A percentile compares a stretch with the other conserved stretches of the same genome.
Conservation (phyloP, 2,329 filamentous ascomycete species). For the Penicillium palitans region DNA sequence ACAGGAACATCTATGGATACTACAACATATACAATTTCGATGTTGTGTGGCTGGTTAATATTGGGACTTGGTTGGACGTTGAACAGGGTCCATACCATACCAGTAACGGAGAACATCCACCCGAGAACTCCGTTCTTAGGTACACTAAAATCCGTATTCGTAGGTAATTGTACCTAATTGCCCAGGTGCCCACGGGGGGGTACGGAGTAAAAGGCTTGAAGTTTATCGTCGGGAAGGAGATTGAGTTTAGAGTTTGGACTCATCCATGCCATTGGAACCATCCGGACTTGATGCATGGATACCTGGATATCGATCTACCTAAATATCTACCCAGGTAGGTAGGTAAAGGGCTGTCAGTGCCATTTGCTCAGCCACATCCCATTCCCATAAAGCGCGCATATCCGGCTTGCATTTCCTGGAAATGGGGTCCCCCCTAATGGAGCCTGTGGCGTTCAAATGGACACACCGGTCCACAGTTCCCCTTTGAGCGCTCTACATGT, state of each 20-base stretch:
- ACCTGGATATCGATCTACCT: not conserved
- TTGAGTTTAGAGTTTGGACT: slow-evolving; percentile 4
- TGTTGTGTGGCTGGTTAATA: not conserved
- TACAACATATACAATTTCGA: too few relatives aligned
- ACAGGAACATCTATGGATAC: not conserved
- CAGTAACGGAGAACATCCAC: not conserved
- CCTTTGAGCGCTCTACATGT: slow-evolving; percentile 19
- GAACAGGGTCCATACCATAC: not conserved
- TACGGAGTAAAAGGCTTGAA: not conserved
- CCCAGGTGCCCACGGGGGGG: not conserved
- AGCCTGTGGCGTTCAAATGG: slow-evolving; percentile 10
- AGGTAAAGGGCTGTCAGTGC: not conserved
- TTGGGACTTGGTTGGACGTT: not conserved
- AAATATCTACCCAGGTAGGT: not conserved
- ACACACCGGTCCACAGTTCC: slow-evolving; percentile 11
- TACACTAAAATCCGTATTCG: not conserved
- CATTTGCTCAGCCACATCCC: not conserved
- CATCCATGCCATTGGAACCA: not conserved
- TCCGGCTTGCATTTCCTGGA: slow-evolving; percentile 30
- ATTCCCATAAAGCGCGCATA: slow-evolving; percentile 17
- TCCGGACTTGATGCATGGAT: not conserved
- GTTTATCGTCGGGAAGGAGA: not conserved
- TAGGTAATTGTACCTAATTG: too few relatives aligned
- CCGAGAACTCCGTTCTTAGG: not conserved
- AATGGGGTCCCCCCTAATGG: slow-evolving; percentile 18